phyloP scores from a whole-genome alignment of 106 monocot genomes.

The Hemerocallis citrina region DNA sequence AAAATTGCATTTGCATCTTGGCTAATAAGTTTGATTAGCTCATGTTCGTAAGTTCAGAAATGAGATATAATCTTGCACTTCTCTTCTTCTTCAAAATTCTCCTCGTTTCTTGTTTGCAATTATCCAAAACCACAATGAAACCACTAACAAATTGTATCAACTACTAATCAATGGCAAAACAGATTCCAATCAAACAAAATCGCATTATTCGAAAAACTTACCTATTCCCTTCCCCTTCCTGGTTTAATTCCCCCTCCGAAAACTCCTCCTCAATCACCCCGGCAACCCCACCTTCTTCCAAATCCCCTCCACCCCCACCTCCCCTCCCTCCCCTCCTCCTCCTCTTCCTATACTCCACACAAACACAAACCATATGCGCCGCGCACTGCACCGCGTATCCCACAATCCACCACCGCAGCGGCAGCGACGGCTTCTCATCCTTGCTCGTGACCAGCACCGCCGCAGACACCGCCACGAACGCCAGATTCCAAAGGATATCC shows the following conservation, averaged over 20 bases:
- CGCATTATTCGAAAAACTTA: too few species aligned
- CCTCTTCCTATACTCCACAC: constrained; percentile 30
- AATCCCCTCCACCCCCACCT: not conserved
- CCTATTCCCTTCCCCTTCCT: constrained; percentile 12
- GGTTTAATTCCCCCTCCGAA: not conserved
- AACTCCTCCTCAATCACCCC: constrained; percentile 19
- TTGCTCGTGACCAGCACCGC: constrained; percentile 24
- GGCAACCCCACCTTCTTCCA: not conserved
- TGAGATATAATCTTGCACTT: too few species aligned
- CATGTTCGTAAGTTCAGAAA: too few species aligned
- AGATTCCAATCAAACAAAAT: too few species aligned
- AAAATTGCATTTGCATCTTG: too few species aligned
- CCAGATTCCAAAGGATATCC: constrained; percentile 60
- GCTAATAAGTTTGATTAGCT: too few species aligned
- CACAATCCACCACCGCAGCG: constrained; percentile 42
- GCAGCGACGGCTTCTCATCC: constrained; percentile 33
- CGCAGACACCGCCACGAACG: constrained; percentile 36
- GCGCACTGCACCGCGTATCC: constrained; percentile 61
- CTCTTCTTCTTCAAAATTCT: too few species aligned
- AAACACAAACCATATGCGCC: constrained; percentile 44
- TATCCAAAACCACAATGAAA: too few species aligned
- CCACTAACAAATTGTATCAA: too few species aligned
- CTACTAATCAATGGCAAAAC: too few species aligned
- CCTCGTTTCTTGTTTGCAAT: too few species aligned
- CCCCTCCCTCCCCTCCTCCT: not conserved